phyloP scores from a whole-genome alignment of 352 stramenopile species.

The Phytophthora capsici region DNA sequence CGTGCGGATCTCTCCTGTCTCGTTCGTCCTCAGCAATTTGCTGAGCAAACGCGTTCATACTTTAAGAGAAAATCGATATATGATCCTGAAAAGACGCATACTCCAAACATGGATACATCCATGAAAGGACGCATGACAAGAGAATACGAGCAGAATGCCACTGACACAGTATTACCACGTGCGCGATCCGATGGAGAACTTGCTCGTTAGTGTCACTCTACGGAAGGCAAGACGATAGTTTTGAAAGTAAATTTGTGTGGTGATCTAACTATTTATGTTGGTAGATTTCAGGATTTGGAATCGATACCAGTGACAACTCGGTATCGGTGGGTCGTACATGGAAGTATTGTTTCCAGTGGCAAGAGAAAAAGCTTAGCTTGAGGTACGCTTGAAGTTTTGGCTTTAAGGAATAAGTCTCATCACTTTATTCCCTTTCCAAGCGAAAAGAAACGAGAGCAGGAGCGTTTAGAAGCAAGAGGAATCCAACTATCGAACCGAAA shows the following conservation, averaged over 20 bases:
- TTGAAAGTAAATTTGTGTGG: background rate
- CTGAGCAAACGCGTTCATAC: constrained; percentile 1
- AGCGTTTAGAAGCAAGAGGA: constrained; percentile 21
- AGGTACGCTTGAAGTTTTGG: constrained; percentile 2
- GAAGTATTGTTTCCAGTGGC: constrained; percentile 61
- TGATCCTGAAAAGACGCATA: constrained; percentile 29
- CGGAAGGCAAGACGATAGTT: constrained; percentile 53
- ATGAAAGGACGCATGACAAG: constrained; percentile 13
- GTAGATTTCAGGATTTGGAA: constrained; percentile 32
- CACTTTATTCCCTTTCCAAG: constrained; percentile 9
- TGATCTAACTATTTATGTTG: background rate
- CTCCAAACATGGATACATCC: constrained; percentile 13
- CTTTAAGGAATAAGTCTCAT: background rate
- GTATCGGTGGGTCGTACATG: constrained; percentile 44
- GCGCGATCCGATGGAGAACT: constrained; percentile 75
- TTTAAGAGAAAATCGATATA: background rate
- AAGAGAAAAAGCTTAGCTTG: constrained; percentile 48
- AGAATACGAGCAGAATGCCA: constrained; percentile 26
- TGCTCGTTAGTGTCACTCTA: constrained; percentile 58
- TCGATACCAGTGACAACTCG: constrained; percentile 4
- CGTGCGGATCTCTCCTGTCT: background rate
- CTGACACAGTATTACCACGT: constrained; percentile 74
- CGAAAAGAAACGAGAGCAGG: constrained; percentile 22
- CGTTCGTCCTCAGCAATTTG: constrained; percentile 7
- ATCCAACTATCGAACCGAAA: constrained; percentile 21